A percentile compares a stretch with the other conserved stretches of the same genome.
Conservation (phyloP, 441 rosid genomes). For the Adansonia gregorii region DNA sequence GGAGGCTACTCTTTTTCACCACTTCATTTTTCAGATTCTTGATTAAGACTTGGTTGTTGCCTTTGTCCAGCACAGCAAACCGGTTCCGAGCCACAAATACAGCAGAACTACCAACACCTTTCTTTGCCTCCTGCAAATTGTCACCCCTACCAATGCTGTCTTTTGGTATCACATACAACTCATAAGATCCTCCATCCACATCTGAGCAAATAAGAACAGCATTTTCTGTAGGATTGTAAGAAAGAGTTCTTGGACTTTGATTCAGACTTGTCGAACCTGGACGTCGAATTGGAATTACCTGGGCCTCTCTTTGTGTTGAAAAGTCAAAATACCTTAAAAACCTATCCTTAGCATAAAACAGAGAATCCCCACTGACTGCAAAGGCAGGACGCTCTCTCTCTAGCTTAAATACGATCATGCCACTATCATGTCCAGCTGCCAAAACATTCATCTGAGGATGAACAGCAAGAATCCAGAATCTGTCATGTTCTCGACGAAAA, state of each 20-base stretch:
- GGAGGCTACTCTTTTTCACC: slow-evolving; percentile 66
- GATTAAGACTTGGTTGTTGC: slow-evolving; percentile 67
- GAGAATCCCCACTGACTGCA: slow-evolving; percentile 69
- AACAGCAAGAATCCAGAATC: slow-evolving; percentile 84
- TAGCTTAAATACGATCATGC: slow-evolving; percentile 90
- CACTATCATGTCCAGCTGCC: slow-evolving; percentile 95
- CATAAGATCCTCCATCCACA: slow-evolving; percentile 87
- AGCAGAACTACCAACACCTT: slow-evolving; percentile 76
- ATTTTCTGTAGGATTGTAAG: slow-evolving; percentile 85
- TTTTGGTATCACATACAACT: slow-evolving; percentile 73
- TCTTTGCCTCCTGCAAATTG: slow-evolving; percentile 75
- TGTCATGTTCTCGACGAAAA: slow-evolving; percentile 82
- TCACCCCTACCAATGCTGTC: slow-evolving; percentile 73
- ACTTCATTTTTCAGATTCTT: slow-evolving; percentile 76
- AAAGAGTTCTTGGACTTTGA: slow-evolving; percentile 83
- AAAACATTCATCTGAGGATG: slow-evolving; percentile 88
- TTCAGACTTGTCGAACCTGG: slow-evolving; percentile 78
- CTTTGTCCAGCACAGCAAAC: slow-evolving; percentile 84
- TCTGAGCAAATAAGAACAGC: slow-evolving; percentile 85
- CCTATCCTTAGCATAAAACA: slow-evolving; percentile 78
- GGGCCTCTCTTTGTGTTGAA: slow-evolving; percentile 68
- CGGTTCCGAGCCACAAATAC: slow-evolving; percentile 72
- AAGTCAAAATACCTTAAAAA: slow-evolving; percentile 73
- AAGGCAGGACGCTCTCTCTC: slow-evolving; percentile 94
- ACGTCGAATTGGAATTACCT: slow-evolving; percentile 75